phyloP scores from a whole-genome alignment of 2,329 filamentous ascomycete genomes.

The Hyphodiscus sp. region DNA sequence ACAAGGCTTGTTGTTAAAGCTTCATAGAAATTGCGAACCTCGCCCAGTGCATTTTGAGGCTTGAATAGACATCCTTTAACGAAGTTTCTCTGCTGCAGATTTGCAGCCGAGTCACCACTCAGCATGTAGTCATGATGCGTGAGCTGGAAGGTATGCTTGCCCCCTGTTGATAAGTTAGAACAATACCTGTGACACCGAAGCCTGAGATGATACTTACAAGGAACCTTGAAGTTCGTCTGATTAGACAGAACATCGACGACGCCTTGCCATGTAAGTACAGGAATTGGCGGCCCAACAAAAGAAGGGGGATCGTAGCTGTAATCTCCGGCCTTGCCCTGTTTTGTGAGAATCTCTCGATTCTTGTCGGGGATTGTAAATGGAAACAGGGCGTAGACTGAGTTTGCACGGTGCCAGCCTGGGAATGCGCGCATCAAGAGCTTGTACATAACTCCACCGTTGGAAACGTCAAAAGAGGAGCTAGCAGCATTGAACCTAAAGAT shows the following conservation, averaged over 20 bases:
- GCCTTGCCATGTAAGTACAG: conserved; percentile 23
- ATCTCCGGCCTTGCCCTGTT: conserved; percentile 37
- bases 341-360: conserved; percentile 61
- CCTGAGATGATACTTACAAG: not conserved
- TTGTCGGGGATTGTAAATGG: conserved; percentile 58
- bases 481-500: conserved; percentile 1
- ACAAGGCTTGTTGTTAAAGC: conserved; percentile 38
- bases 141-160: not conserved
- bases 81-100: not conserved
- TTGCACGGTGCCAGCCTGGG: conserved; percentile 22
- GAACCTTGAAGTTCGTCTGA: conserved; percentile 22
- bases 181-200: not conserved
- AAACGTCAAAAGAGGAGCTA: conserved; percentile 43
- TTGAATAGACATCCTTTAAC: not conserved
- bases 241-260: conserved; percentile 23
- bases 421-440: not conserved
- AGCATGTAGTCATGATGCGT: not conserved
- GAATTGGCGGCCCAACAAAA: conserved; percentile 8
- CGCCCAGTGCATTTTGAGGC: not conserved
- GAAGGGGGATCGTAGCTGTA: conserved; percentile 24
- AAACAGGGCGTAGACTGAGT: conserved; percentile 69
- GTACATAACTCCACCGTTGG: conserved; percentile 57
- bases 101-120: not conserved
- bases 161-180: not conserved
- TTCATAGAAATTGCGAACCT: not conserved